phyloP scores from a whole-genome alignment of 2,329 filamentous ascomycete species.

The Aspergillus alliaceus region DNA sequence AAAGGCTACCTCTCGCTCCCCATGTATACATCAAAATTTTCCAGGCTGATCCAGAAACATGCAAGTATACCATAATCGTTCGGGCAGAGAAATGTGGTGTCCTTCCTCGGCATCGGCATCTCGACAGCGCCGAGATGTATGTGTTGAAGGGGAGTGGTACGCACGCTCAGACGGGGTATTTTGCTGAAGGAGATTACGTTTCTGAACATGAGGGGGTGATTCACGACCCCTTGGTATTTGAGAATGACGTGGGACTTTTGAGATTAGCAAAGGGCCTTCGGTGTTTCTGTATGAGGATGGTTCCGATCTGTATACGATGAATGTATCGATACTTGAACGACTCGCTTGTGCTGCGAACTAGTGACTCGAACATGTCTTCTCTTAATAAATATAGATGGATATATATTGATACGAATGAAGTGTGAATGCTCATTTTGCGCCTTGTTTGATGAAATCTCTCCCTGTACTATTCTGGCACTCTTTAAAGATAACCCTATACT shows the following conservation, averaged over 20 bases:
- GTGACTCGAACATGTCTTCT: too few relatives aligned
- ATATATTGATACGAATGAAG: too few relatives aligned
- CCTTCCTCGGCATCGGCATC: constrained; percentile 9
- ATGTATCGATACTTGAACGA: not conserved
- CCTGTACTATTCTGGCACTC: too few relatives aligned
- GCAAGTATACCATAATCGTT: constrained; percentile 11
- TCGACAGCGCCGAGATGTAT: constrained; percentile 11
- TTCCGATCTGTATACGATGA: constrained; percentile 3
- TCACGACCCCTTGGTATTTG: constrained; percentile 7
- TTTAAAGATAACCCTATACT: too few relatives aligned
- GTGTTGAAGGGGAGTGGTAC: constrained; percentile 5
- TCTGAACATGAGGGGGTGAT: constrained; percentile 3
- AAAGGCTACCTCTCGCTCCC: constrained; percentile 5
- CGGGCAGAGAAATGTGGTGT: constrained; percentile 6
- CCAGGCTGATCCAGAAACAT: constrained; percentile 7
- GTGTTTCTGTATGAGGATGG: constrained; percentile 8
- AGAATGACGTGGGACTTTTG: constrained; percentile 8
- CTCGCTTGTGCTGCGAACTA: not conserved
- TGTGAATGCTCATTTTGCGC: too few relatives aligned
- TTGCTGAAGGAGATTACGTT: constrained; percentile 5
- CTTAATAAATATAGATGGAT: too few relatives aligned
- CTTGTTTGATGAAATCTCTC: too few relatives aligned
- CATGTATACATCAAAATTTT: constrained; percentile 2
- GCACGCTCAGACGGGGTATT: constrained; percentile 1
- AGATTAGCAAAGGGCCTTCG: constrained; percentile 9